A percentile compares a stretch with the other conserved stretches of the same genome.
phyloP scores from a whole-genome alignment of 352 stramenopile genomes.

The Globisporangium okanoganense region DNA sequence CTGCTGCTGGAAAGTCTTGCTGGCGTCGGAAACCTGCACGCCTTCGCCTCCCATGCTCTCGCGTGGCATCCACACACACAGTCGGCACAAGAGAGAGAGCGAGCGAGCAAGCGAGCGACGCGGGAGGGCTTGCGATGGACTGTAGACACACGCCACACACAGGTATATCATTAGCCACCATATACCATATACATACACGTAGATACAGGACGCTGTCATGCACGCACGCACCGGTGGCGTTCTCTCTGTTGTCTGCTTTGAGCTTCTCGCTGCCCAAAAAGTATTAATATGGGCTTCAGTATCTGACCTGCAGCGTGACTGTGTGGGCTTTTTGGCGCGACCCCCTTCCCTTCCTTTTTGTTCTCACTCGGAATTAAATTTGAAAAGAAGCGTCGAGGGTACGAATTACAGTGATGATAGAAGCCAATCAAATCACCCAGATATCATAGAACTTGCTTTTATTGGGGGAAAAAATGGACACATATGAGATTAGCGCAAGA shows the following conservation, averaged over 20 bases:
- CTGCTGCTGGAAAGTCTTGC: conserved; percentile 21
- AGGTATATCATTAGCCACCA: not conserved
- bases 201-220: not conserved
- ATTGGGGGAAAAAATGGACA: too few species aligned
- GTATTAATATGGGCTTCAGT: conserved; percentile 1
- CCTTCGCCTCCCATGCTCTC: conserved; percentile 32
- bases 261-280: not conserved
- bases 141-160: not conserved
- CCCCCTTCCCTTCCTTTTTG: not conserved
- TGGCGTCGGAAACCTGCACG: conserved; percentile 24
- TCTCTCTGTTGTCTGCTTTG: not conserved
- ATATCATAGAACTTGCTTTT: not conserved
- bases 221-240: not conserved
- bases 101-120: not conserved
- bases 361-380: not conserved
- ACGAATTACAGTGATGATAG: not conserved
- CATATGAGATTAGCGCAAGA: conserved; percentile 3
- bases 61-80: conserved; percentile 23
- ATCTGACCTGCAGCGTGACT: not conserved
- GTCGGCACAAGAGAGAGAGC: not conserved
- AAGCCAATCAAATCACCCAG: not conserved
- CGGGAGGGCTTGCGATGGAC: not conserved
- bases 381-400: not conserved
- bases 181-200: not conserved
- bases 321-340: not conserved